Base-by-base conservation (phyloP, 129 eudicot species). In the Smallanthus sonchifolius region DNA sequence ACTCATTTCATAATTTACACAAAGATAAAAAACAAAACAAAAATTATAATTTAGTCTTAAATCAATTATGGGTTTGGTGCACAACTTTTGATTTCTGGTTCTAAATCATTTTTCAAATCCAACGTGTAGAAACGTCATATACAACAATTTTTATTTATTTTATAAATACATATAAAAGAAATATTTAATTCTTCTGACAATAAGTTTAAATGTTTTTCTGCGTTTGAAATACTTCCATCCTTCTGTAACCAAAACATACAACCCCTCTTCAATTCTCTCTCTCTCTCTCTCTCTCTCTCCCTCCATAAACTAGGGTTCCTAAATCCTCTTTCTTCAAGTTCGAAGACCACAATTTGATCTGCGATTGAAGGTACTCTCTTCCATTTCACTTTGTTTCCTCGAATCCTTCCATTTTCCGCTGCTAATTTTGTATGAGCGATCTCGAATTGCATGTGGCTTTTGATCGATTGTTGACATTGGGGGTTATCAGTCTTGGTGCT, bases 261-360 rank as follows among this genome's bases (percentile, higher is more conserved):
- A 16, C 48, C 20, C 51, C 28, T 42, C 63, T 63, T 36, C 63
- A 16, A 47, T 48, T 47, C 54, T 37, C 54, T 49, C 73, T 49
- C 73, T 20, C 51, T 47, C 54, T 37, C 54, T 49, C 73, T 49
- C 73, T 20, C 51, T 47, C 54, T 37, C 54, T 49, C 73, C 36
- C 73, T 20, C 51, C 15, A 42, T 6, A n/a, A 65, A 55, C 62
- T 77, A 77, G 81, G 81, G 81, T 70, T 77, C 40, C 34, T 20
- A n/a, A 52, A 65, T 78, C 16, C 39, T 30, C 11, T 24, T 24
- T 42, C 70, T 78, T 64, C 64, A 70, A 39, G 61, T 77, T 78
- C 70, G 77, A 72, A 70, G 70, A 36, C 77, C 36, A 37, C 77
- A 72, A 24, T 24, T 24, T 24, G 30, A 24, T 70, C 77, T 49